Percentiles rank a stretch among this genome's conserved stretches.
phyloP scores from a whole-genome alignment of 75 land plant species.

The Adiantum capillusveneris region DNA sequence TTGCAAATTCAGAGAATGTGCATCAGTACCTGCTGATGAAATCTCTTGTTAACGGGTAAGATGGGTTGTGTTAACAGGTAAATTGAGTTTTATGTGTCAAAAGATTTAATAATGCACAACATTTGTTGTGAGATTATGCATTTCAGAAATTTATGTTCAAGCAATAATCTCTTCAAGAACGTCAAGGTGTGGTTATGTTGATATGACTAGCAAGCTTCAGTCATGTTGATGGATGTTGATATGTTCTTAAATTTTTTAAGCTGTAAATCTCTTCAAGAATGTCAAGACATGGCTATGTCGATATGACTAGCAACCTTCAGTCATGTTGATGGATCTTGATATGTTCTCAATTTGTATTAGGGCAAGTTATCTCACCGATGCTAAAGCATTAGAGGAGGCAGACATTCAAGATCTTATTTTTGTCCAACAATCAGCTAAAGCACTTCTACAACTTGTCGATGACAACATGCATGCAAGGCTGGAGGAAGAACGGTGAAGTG shows the following conservation, averaged over 20 bases:
- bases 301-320: no score
- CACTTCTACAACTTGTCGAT: slow-evolving; percentile 4
- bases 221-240: no score
- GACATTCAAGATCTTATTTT: not conserved
- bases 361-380: not conserved
- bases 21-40: not conserved
- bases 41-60: not conserved
- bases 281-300: no score
- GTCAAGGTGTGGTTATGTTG: no score
- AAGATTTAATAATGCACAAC: no score
- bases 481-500: slow-evolving; percentile 7
- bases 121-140: no score
- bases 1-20: slow-evolving; percentile 1
- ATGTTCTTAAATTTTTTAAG: no score
- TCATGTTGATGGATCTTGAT: not conserved
- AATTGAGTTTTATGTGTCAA: not conserved
- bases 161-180: no score
- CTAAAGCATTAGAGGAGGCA: not conserved
- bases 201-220: no score
- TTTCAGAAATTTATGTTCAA: no score
- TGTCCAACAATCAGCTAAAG: not conserved
- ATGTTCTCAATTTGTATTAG: not conserved
- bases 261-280: no score
- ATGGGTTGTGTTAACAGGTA: not conserved
- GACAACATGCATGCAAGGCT: not conserved